Evolutionary conservation across 192 early-diverging fungal species (phyloP).

Genomic region (Kappamyces sp.): DNA sequence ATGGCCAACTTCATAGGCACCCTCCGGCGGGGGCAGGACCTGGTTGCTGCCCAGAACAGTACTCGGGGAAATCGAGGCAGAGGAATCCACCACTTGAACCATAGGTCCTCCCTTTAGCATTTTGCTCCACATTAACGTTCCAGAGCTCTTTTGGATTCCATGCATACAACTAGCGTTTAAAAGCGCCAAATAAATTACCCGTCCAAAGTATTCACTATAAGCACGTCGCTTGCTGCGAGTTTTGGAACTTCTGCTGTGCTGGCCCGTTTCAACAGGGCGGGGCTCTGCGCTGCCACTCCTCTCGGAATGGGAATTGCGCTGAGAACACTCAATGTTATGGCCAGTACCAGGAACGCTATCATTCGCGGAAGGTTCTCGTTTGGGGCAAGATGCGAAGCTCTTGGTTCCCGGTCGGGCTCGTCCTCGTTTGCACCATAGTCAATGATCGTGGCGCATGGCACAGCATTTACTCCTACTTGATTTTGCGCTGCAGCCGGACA

Average conservation of each 20-base stretch:
- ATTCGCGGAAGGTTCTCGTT: no score
- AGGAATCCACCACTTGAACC: slow-evolving; percentile 29
- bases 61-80: not conserved
- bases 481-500: no score
- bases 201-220: slow-evolving; percentile 70
- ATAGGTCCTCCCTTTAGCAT: slow-evolving; percentile 25
- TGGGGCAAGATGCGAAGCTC: no score
- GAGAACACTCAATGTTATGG: no score
- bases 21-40: not conserved
- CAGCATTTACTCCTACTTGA: no score
- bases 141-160: slow-evolving; percentile 50
- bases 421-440: no score
- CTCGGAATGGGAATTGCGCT: no score
- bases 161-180: slow-evolving; percentile 32
- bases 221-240: slow-evolving; percentile 27
- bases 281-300: no score
- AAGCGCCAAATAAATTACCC: slow-evolving; percentile 27
- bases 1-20: not conserved
- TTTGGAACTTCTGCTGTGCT: not conserved
- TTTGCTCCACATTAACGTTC: slow-evolving; percentile 56
- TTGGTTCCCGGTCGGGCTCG: no score
- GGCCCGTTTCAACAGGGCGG: no score
- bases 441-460: no score
- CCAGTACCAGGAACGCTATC: no score
- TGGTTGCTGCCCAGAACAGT: not conserved